Percentiles rank a stretch among this genome's conserved stretches.
Evolutionary conservation across 2,329 filamentous ascomycete species (phyloP).

Genomic region (Fusarium secorum): DNA sequence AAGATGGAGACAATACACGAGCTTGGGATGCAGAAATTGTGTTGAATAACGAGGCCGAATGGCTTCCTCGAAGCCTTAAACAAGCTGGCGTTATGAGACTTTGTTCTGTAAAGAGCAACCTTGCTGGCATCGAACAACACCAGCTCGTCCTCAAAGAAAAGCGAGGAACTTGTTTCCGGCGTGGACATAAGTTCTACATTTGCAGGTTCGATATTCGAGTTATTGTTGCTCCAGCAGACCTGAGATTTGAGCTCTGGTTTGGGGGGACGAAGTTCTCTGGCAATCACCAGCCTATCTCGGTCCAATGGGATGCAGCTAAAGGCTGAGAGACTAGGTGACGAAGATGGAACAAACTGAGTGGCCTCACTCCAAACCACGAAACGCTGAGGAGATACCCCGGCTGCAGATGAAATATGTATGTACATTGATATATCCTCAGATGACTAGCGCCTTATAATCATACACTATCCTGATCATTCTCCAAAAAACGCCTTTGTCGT

Average conservation of each 20-base stretch:
- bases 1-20: conserved; percentile 44
- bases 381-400: not conserved
- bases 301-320: conserved; percentile 25
- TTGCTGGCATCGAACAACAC: conserved; percentile 49
- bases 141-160: conserved; percentile 51
- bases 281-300: conserved; percentile 31
- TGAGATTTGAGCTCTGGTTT: conserved; percentile 56
- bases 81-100: conserved; percentile 50
- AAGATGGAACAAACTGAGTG: not conserved
- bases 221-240: conserved; percentile 62
- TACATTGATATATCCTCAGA: conserved; percentile 25
- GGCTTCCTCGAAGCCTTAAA: conserved; percentile 48
- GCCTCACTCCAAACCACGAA: not conserved
- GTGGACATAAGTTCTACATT: conserved; percentile 50
- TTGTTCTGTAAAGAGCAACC: conserved; percentile 51
- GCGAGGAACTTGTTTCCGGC: conserved; percentile 45
- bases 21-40: conserved; percentile 51
- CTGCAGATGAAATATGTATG: conserved; percentile 8
- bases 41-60: conserved; percentile 47
- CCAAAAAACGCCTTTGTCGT: conserved; percentile 25
- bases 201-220: conserved; percentile 60
- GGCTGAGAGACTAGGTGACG: not conserved
- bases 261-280: conserved; percentile 28
- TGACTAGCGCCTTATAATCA: conserved; percentile 9
- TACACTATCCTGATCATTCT: conserved; percentile 22